Evolutionary conservation across 2,329 filamentous ascomycete species (phyloP).

Genomic region (Penicillium griseofulvum): DNA sequence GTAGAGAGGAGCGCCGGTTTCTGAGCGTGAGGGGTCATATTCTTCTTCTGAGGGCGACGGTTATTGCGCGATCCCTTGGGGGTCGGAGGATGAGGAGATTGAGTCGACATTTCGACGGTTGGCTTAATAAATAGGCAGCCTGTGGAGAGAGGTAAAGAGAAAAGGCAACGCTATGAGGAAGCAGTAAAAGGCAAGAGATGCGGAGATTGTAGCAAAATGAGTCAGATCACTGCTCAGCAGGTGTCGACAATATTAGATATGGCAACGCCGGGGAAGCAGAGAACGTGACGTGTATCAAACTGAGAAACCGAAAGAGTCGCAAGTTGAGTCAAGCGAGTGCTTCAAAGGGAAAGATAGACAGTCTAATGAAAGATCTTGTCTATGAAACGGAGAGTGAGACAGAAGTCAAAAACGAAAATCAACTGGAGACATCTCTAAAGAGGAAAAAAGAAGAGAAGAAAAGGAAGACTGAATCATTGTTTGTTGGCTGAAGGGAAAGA

Average conservation of each 20-base stretch:
- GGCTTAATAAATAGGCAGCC: slow-evolving; percentile 54
- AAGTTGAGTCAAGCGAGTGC: slow-evolving; percentile 7
- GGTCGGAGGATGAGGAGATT: slow-evolving; percentile 37
- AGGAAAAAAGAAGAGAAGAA: background rate
- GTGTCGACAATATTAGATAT: slow-evolving; percentile 29
- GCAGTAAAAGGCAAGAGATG: slow-evolving; percentile 17
- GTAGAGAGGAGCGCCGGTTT: slow-evolving; percentile 31
- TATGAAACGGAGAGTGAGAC: background rate
- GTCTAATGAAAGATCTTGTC: slow-evolving; percentile 6
- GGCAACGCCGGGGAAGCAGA: slow-evolving; percentile 25
- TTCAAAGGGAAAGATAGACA: slow-evolving; percentile 8
- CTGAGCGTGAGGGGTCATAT: slow-evolving; percentile 32
- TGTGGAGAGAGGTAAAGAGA: slow-evolving; percentile 28
- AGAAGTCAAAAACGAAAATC: background rate
- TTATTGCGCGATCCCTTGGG: slow-evolving; percentile 41
- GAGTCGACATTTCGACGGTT: slow-evolving; percentile 47
- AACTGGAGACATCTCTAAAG: slow-evolving; percentile 7
- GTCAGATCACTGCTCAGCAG: slow-evolving; percentile 35
- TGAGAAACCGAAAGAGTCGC: slow-evolving; percentile 8
- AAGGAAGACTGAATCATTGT: slow-evolving; percentile 6
- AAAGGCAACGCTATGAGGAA: slow-evolving; percentile 22
- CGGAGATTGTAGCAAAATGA: slow-evolving; percentile 20
- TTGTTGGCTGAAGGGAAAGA: slow-evolving; percentile 15
- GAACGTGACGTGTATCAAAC: slow-evolving; percentile 10
- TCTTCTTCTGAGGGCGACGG: slow-evolving; percentile 38